phyloP scores from a whole-genome alignment of 495 filamentous ascomycete genomes.

The Aspergillus incahuasiensis region DNA sequence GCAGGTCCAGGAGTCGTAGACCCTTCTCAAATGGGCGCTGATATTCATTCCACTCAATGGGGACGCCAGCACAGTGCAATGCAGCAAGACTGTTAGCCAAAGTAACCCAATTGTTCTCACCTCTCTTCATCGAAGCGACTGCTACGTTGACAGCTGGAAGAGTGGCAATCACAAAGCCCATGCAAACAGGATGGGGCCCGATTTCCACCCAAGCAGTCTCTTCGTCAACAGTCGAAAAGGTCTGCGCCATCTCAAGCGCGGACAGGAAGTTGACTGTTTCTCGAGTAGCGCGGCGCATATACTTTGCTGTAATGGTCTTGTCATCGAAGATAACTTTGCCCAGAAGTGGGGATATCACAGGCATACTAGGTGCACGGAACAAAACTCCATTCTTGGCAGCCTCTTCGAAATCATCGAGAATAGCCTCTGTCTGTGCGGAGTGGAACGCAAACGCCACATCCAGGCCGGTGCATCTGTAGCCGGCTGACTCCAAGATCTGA shows the following conservation, averaged over 20 bases:
- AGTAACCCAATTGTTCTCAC: slow-evolving; percentile 48
- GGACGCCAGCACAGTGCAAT: slow-evolving; percentile 54
- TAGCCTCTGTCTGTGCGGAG: slow-evolving; percentile 47
- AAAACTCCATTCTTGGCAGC: slow-evolving; percentile 28
- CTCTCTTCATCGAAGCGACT: slow-evolving; percentile 41
- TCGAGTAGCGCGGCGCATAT: too few species aligned
- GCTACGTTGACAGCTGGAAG: slow-evolving; percentile 27
- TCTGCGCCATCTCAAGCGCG: too few species aligned
- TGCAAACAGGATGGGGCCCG: slow-evolving; percentile 30
- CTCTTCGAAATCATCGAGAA: slow-evolving; percentile 40
- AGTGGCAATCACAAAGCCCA: slow-evolving; percentile 10
- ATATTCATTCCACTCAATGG: slow-evolving; percentile 62
- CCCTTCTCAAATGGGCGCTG: neutral
- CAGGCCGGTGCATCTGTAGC: slow-evolving; percentile 30
- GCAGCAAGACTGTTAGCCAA: slow-evolving; percentile 48
- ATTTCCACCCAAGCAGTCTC: slow-evolving; percentile 31
- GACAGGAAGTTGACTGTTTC: too few species aligned
- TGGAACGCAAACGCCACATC: slow-evolving; percentile 53
- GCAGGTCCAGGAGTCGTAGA: neutral
- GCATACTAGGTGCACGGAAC: slow-evolving; percentile 23
- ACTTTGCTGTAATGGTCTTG: neutral
- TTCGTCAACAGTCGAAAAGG: slow-evolving; percentile 2
- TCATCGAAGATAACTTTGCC: slow-evolving; percentile 15
- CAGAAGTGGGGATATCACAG: slow-evolving; percentile 23
- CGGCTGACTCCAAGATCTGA: slow-evolving; percentile 6